Evolutionary conservation across 345 rosid species (phyloP).

Genomic region (Atalantia buxifolia): DNA sequence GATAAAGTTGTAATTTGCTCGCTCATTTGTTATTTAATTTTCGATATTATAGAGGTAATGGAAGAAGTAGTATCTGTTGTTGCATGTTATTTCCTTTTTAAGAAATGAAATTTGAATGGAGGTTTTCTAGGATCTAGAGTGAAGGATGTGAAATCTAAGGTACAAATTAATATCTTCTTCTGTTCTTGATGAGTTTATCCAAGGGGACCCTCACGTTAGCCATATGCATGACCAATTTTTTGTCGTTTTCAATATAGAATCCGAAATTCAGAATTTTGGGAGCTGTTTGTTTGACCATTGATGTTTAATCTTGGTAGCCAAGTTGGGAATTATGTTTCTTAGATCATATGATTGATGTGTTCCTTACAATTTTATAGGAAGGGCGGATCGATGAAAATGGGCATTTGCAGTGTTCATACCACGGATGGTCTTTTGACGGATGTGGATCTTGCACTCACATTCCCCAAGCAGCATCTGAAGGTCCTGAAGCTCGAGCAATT

Average conservation of each 20-base stretch:
- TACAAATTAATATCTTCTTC: background rate
- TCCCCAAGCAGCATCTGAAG: slow-evolving; percentile 83
- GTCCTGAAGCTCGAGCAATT: slow-evolving; percentile 94
- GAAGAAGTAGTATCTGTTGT: background rate
- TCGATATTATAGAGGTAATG: background rate
- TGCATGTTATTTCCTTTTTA: background rate
- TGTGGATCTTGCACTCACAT: slow-evolving; percentile 87
- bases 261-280: background rate
- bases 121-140: background rate
- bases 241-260: background rate
- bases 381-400: slow-evolving; percentile 97
- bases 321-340: background rate
- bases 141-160: background rate
- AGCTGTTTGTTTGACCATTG: background rate
- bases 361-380: slow-evolving; percentile 46
- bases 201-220: background rate
- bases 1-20: background rate
- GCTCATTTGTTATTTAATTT: background rate
- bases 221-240: background rate
- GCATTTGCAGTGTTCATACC: slow-evolving; percentile 93
- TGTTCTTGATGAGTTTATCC: background rate
- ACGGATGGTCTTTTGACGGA: slow-evolving; percentile 93
- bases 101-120: background rate
- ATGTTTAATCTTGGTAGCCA: background rate
- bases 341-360: slow-evolving; percentile 6